Evolutionary conservation across 148 eudicot genomes (phyloP), one percentile per base, ranked within the genome.

Genomic region (Chenopodium album): DNA sequence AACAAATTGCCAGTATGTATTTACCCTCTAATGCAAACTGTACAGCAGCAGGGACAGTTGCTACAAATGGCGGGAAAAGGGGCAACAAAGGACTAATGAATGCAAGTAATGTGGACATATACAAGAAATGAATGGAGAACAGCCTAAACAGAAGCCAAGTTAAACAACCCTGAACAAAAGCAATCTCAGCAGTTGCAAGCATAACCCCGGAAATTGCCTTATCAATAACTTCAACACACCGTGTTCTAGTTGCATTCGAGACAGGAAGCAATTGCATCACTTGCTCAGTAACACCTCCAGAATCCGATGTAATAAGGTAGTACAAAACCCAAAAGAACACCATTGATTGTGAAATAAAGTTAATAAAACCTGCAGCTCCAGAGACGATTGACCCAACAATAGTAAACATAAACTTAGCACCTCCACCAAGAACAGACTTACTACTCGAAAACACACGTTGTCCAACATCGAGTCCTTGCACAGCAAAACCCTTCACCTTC

Each of bases 61-160:
- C 87, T 62, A 95, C 77, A 88, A 90, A 91, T 20, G 88, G 64
- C 1, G 98, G 99, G 48, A 95, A 90, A 54, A 95, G 87, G 8
- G 99, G 99, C 75, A 95, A 83, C 84, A 95, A 83, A 75, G 97
- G 90, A 83, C 95, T 88, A 14, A 95, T 76, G 75, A 94, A 87
- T 14, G 99, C 98, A 60, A 95, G 88, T 2, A 95, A 78, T 73
- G 98, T 90, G 17, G 98, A 93, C 97, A 94, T 89, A 80, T 92
- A 95, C 89, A 93, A 80, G 79, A 95, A 92, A 67, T 95, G 99
- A 83, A 95, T 87, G 8, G 93, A 89, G 87, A 83, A 93, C 13
- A 95, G 82, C 85, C 99, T 91, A 78, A 95, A 94, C 63, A 95
- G 80, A 26, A 95, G 97, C 99, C 98, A 95, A 22, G 99, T 95